Evolutionary conservation across 176 grass and related monocot species (phyloP).

Genomic region (Phyllostachys edulis): DNA sequence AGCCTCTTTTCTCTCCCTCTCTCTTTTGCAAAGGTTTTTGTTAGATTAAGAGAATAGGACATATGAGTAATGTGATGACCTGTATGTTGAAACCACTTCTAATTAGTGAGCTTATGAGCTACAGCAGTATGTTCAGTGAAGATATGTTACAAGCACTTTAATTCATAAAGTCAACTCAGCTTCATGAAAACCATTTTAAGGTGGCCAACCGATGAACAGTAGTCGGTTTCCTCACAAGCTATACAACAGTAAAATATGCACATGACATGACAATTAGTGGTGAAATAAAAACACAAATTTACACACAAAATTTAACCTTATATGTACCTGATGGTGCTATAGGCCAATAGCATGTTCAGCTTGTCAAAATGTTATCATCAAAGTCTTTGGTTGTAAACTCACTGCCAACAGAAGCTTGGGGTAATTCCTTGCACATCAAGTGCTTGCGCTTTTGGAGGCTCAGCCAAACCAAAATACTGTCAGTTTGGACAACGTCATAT

Average conservation of each 20-base stretch:
- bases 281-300: conserved; percentile 16
- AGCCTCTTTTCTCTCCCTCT: background rate
- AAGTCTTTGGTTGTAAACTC: conserved; percentile 17
- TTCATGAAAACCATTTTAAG: background rate
- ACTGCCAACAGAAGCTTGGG: conserved; percentile 20
- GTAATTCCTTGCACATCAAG: conserved; percentile 75
- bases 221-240: background rate
- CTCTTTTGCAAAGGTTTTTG: background rate
- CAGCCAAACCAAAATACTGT: conserved; percentile 80
- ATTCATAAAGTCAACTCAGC: background rate
- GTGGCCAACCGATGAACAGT: background rate
- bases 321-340: conserved; percentile 42
- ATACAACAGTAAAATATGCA: conserved; percentile 13
- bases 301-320: conserved; percentile 28
- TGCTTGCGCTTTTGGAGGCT: conserved; percentile 76
- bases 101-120: background rate
- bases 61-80: background rate
- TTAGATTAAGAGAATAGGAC: conserved; percentile 15
- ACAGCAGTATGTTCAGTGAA: conserved; percentile 12
- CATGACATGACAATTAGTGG: background rate
- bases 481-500: conserved; percentile 53
- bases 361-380: conserved; percentile 35
- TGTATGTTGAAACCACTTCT: background rate
- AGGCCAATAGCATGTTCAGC: background rate
- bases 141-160: conserved; percentile 5